Conservation (phyloP, 2,329 filamentous ascomycete species). For the Blumeria hordei region DNA sequence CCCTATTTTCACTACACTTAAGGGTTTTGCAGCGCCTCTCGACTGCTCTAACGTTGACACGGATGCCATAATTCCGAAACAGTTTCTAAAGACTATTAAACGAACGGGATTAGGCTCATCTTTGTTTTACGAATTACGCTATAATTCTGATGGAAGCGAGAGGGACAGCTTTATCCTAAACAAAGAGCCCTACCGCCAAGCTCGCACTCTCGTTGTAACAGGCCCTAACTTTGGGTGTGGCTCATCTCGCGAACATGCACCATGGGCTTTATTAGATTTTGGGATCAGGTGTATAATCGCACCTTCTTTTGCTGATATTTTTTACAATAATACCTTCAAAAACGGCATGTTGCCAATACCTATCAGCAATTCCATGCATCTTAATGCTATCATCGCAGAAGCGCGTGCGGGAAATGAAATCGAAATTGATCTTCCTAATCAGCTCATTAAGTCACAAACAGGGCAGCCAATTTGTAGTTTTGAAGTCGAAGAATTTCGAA, state of each 20-base stretch:
- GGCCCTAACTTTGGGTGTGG: conserved; percentile 93
- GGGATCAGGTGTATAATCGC: conserved; percentile 89
- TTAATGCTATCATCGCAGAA: conserved; percentile 51
- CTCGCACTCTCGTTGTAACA: conserved; percentile 68
- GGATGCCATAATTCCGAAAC: conserved; percentile 98
- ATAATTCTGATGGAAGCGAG: conserved; percentile 45
- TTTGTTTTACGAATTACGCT: conserved; percentile 69
- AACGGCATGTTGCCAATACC: conserved; percentile 90
- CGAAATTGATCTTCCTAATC: conserved; percentile 71
- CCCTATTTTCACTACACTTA: conserved; percentile 61
- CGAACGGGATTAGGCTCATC: conserved; percentile 76
- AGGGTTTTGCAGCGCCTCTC: conserved; percentile 69
- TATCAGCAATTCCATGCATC: conserved; percentile 39
- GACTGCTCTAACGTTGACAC: conserved; percentile 86
- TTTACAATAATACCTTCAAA: conserved; percentile 99
- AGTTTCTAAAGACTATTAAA: conserved; percentile 98
- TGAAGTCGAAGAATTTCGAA: conserved; percentile 78
- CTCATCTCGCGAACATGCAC: conserved; percentile 78
- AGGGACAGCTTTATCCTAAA: conserved; percentile 75
- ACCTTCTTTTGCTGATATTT: conserved; percentile 77
- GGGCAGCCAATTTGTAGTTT: conserved; percentile 58
- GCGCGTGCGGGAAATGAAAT: conserved; percentile 60
- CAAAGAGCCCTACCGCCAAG: conserved; percentile 55
- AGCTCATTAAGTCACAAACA: conserved; percentile 51
- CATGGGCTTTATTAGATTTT: conserved; percentile 91